Percentiles rank a stretch among this genome's conserved stretches.
Evolutionary conservation across 805 yeast genomes (phyloP).

Genomic region (Yarrowia sp.): DNA sequence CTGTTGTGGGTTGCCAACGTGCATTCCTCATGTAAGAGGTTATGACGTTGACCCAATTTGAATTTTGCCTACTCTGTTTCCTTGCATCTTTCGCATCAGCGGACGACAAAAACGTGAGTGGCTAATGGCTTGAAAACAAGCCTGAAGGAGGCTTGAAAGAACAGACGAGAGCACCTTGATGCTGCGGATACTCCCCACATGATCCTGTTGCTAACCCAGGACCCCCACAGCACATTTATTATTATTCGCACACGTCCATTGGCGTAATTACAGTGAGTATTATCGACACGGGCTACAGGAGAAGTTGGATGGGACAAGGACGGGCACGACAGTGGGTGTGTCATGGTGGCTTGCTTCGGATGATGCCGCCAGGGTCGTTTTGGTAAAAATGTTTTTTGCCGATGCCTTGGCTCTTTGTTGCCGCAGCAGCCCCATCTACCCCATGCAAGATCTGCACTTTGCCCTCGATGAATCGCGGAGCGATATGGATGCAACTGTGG

Average conservation of each 20-base stretch:
- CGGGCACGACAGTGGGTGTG: not conserved
- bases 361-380: not conserved
- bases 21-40: conserved; percentile 17
- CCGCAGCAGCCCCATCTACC: too few relatives aligned
- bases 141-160: not conserved
- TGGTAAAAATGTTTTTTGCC: not conserved
- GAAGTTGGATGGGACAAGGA: not conserved
- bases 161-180: not conserved
- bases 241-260: conserved; percentile 11
- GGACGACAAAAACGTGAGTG: conserved; percentile 24
- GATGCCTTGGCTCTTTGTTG: too few relatives aligned
- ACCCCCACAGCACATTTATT: conserved; percentile 19
- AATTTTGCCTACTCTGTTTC: conserved; percentile 12
- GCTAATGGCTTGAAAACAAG: not conserved
- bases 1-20: not conserved
- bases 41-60: conserved; percentile 5
- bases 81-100: conserved; percentile 25
- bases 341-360: not conserved
- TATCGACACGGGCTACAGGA: not conserved
- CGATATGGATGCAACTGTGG: too few relatives aligned
- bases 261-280: conserved; percentile 13
- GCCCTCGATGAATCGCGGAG: too few relatives aligned
- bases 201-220: not conserved
- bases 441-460: too few relatives aligned
- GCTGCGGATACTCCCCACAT: not conserved